Evolutionary conservation across 306 rosid genomes (phyloP).

Genomic region (Casuarina equisetifolia): DNA sequence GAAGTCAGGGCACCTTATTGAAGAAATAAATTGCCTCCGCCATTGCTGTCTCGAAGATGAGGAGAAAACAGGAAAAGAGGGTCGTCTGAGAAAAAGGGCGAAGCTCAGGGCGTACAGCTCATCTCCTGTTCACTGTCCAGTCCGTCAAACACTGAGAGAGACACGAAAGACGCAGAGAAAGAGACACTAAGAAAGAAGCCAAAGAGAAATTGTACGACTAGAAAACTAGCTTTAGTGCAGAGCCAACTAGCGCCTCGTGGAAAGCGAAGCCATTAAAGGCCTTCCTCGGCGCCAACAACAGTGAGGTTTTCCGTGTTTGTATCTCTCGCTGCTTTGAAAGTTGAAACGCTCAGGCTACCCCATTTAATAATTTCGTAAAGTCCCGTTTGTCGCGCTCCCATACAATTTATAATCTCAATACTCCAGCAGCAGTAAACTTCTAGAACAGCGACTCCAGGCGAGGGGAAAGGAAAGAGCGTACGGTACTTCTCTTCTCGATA

Average conservation of each 20-base stretch:
- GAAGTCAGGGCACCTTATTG: conserved; percentile 59
- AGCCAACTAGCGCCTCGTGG: conserved; percentile 17
- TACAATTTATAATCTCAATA: too few species aligned
- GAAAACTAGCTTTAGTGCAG: conserved; percentile 31
- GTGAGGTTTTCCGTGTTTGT: conserved; percentile 3
- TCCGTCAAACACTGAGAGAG: not conserved
- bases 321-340: not conserved
- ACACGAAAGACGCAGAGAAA: not conserved
- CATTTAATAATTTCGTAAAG: too few species aligned
- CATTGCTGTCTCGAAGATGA: conserved; percentile 45
- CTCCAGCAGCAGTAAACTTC: too few species aligned
- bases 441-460: too few species aligned
- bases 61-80: conserved; percentile 8
- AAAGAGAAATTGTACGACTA: not conserved
- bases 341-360: too few species aligned
- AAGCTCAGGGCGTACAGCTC: conserved; percentile 17
- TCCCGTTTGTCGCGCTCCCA: too few species aligned
- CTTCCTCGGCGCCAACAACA: conserved; percentile 23
- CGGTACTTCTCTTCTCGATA: too few species aligned
- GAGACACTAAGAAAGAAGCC: conserved; percentile 11
- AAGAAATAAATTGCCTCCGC: conserved; percentile 59
- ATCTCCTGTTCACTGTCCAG: conserved; percentile 5
- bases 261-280: conserved; percentile 26
- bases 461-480: too few species aligned
- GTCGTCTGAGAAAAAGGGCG: not conserved